Evolutionary conservation across 2,329 filamentous ascomycete genomes (phyloP), one percentile per base, ranked within the genome.

Genomic region (Ophiocordyceps robertsii): DNA sequence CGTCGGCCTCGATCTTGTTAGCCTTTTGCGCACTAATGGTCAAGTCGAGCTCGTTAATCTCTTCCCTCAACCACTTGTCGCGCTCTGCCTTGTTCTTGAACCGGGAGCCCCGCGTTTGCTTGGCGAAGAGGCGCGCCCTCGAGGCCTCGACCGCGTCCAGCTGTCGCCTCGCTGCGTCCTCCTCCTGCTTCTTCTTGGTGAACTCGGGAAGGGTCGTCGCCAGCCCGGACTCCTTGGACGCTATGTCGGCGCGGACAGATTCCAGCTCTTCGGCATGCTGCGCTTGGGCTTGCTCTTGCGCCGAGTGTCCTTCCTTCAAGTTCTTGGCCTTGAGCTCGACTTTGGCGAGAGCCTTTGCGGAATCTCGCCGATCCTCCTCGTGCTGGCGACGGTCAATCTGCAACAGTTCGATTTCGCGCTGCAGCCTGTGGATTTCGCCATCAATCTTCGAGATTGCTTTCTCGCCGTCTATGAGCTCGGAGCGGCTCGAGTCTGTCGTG

Each of bases 51-150:
- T 93, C 84, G 37, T 84, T 72, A 43, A 96, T 85, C 61, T 95
- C 84, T 47, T 77, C 73, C 46, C 77, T 78, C 40, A 98, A 68
- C 70, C 78, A 95, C 31, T 77, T 75, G 59, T 98, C 90, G 37
- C 93, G 81, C 57, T 96, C 87, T 9, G 77, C 75, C 66, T 95
- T 95, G 59, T 79, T 93, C 56, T 75, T 83, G 62, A 95, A 98
- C 47, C 87, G 83, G 16, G 84, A 82, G 50, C 84, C 88, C 38
- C 90, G 82, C 37, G 83, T 87, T 63, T 98, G 90, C 61, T 98
- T 98, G 40, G 84, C 85, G 56, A 94, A 86, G 8, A 98, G 73
- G 32, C 89, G 80, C 49, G 84, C 79, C 36, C 85, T 75, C 6
- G 76, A 73, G 8, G 81, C 81, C 53, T 93, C 84, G 0, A 83